Base-by-base conservation (phyloP, 306 rosid genomes). In the Pueraria montana region DNA sequence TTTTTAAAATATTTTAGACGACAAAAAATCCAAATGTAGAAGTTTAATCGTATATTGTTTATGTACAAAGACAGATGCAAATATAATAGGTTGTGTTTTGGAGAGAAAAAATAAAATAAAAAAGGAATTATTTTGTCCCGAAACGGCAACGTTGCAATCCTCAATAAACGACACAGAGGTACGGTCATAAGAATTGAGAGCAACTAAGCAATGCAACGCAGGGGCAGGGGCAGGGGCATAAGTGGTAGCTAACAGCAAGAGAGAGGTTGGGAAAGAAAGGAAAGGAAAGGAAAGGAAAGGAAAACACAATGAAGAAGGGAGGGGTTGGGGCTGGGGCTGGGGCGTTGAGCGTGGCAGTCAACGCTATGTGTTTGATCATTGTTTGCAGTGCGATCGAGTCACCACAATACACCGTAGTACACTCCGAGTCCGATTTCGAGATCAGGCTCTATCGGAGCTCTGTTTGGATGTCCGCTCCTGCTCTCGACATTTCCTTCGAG, bases 381-480 rank as follows among this genome's bases (percentile, higher is more conserved):
- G 6, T 74, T 18, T 75, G 85, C 90, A 43, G 59, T 16, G 90
- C 87, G 50, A 77, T 75, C 23, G 95, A 93, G 49, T 86, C 94
- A 2, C 97, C 96, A 1, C 80, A 80, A 73, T 93, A 77, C 89
- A 68, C 87, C 1, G 86, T 90, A 34, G 84, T 89, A 1, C 94
- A 90, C 84, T 36, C 81, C 11, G 95, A 89, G 55, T 93, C 97
- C 14, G 94, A 93, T 65, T 93, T 93, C 77, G 92, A 93, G 68
- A 89, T 95, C 86, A 89, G 98, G 45, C 88, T 90, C 21, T 93
- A 93, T 73, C 63, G 87, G 34, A 40, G 8, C 23, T 81, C 89
- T 65, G 55, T 86, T 0, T 90, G 97, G 97, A 88, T 93, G 84
- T 86, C 97, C 23, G 95, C 97, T 77, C 85, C 83, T 1, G 81